A percentile compares a stretch with the other conserved stretches of the same genome.
Evolutionary conservation across 164 flowering plant genomes (phyloP).

Genomic region (Aristolochia contorta): DNA sequence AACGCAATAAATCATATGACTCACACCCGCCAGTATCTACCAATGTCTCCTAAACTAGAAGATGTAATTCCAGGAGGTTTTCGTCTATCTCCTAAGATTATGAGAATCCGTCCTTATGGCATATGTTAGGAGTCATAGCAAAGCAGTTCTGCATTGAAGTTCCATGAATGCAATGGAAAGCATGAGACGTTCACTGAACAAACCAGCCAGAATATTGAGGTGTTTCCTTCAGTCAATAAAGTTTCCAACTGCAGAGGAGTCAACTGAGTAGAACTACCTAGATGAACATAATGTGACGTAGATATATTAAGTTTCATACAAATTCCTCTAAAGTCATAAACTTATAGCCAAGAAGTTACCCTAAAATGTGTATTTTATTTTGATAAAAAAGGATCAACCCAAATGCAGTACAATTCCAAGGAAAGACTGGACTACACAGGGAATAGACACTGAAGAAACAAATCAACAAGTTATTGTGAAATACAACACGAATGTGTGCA

Average conservation of each 20-base stretch:
- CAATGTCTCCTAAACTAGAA: no score
- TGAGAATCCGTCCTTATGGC: no score
- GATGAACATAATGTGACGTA: slow-evolving; percentile 7
- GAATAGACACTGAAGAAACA: neutral
- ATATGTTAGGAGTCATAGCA: neutral
- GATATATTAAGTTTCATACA: neutral
- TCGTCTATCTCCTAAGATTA: no score
- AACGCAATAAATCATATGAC: no score
- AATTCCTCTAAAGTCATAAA: neutral
- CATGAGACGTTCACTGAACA: slow-evolving; percentile 16
- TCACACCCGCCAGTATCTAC: no score
- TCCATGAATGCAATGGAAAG: slow-evolving; percentile 1
- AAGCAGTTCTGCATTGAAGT: neutral
- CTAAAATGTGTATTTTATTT: neutral
- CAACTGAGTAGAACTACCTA: slow-evolving; percentile 56
- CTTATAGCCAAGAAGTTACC: no score
- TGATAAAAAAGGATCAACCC: neutral
- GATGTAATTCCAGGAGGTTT: no score
- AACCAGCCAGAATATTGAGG: slow-evolving; percentile 90
- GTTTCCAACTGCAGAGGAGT: slow-evolving; percentile 89
- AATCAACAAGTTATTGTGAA: neutral
- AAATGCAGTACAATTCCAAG: neutral
- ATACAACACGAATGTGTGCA: no score
- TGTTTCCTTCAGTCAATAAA: slow-evolving; percentile 70
- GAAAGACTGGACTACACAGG: neutral